Conservation (phyloP, 306 rosid species). For the Oxytropis ochrocephala region DNA sequence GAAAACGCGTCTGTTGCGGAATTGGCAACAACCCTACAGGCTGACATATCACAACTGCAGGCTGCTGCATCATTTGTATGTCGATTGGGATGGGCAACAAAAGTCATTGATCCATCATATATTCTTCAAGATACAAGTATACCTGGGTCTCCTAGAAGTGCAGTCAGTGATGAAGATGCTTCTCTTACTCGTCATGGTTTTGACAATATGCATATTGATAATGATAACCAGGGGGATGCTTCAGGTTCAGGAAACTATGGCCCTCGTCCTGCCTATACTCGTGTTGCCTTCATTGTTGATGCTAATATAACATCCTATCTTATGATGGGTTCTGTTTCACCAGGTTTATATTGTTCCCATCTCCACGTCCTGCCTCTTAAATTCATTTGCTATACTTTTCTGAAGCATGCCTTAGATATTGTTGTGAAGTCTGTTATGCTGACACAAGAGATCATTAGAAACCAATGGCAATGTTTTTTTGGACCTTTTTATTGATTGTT, state of each 20-base stretch:
- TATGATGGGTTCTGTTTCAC: constrained; percentile 99
- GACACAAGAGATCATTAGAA: background rate
- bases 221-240: constrained; percentile 62
- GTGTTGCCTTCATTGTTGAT: constrained; percentile 96
- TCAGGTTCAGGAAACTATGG: constrained; percentile 51
- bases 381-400: background rate
- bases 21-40: constrained; percentile 90
- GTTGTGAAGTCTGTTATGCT: background rate
- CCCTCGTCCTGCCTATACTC: constrained; percentile 45
- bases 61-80: constrained; percentile 99
- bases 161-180: constrained; percentile 60
- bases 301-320: constrained; percentile 98
- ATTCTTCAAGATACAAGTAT: constrained; percentile 67
- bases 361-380: constrained; percentile 2
- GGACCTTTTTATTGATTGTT: background rate
- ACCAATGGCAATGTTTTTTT: background rate
- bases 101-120: constrained; percentile 83
- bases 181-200: constrained; percentile 50
- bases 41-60: constrained; percentile 85
- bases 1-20: constrained; percentile 97
- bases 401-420: background rate
- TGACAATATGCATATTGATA: constrained; percentile 49
- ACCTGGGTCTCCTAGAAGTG: constrained; percentile 65
- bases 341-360: constrained; percentile 53
- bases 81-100: constrained; percentile 96